Conservation (phyloP, 164 flowering plant species). For the Tetrastigma voinierianum region DNA sequence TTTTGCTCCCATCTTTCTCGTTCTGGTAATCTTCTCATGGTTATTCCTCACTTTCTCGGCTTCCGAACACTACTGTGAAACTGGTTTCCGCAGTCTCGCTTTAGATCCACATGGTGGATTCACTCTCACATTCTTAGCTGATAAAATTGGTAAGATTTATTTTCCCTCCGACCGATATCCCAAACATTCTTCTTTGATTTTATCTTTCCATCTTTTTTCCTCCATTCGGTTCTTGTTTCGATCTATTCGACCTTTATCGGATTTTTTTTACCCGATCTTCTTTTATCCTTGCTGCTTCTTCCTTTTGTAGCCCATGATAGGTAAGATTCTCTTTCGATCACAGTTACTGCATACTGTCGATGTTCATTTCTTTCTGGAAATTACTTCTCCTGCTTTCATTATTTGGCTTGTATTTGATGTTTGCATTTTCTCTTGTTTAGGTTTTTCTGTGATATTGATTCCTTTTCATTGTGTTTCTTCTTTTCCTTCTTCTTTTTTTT, state of each 20-base stretch:
- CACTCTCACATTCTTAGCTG: conserved; percentile 3
- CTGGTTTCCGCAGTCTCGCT: conserved; percentile 6
- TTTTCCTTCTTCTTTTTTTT: neutral
- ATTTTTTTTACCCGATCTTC: no score
- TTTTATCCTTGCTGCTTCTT: neutral
- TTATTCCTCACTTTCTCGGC: conserved; percentile 9
- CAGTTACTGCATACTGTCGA: conserved; percentile 3
- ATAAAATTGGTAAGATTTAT: conserved; percentile 10
- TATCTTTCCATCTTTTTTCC: neutral
- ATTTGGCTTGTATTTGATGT: no score
- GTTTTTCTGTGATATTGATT: neutral
- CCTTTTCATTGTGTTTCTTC: neutral
- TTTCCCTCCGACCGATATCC: no score
- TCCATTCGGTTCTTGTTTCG: no score
- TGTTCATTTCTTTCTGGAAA: neutral
- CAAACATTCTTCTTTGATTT: neutral
- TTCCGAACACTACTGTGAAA: neutral
- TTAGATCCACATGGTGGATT: conserved; percentile 12
- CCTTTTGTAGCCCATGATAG: neutral
- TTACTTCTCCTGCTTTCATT: no score
- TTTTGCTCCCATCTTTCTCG: conserved; percentile 19
- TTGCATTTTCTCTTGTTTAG: conserved; percentile 6
- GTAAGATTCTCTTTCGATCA: neutral
- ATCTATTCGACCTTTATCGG: no score
- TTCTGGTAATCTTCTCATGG: neutral